Base-by-base conservation (phyloP, 1,284 basidiomycete species). In the Microbotryum saponariae region DNA sequence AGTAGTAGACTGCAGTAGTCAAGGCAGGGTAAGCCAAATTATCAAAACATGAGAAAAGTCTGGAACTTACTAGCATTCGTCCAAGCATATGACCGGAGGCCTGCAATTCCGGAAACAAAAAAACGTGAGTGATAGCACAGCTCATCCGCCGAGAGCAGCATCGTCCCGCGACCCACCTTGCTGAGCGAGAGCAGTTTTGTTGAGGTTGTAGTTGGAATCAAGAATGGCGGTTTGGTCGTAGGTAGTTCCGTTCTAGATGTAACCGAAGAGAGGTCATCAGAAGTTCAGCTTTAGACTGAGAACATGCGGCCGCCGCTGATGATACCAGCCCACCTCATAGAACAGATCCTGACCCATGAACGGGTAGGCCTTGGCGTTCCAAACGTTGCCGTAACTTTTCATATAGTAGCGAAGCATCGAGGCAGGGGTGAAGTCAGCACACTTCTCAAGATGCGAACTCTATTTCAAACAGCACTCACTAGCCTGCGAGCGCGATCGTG, bases 201-300 rank as follows among this genome's bases (percentile, higher is more conserved):
- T 91, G 58, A 93, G 79, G 63, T 89, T 88, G 12, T 88, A 89
- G 71, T 90, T 91, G 47, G 93, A 78, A 68, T 93, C 92, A 55
- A 81, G 82, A 62, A 92, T 92, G 1, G 75, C 74, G 18, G 72
- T 73, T 75, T 92, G 44, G 52, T 54, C 52, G n/a, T 54, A 85
- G 12, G 79, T 67, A 0, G 79, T 78, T 23, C 83, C 83, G 66
- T 83, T 79, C 12, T 25, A 42, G 37, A 18, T 16, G 12, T 42
- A 31, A 1, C 14, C 3, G 37, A 42, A 12, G 37, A 18, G 37
- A 3, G 2, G 16, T 42, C 37, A 42, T 42, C 14, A 14, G n/a
- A n/a, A n/a, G n/a, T 25, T 42, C 37, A 42, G 37, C 16, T 42
- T 42, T 42, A 10, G 5, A 18, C 37, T 42, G 37, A 42, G 14